Evolutionary conservation across 164 flowering plant species (phyloP), one percentile per base, ranked within the genome.

Genomic region (Berberis thunbergii): DNA sequence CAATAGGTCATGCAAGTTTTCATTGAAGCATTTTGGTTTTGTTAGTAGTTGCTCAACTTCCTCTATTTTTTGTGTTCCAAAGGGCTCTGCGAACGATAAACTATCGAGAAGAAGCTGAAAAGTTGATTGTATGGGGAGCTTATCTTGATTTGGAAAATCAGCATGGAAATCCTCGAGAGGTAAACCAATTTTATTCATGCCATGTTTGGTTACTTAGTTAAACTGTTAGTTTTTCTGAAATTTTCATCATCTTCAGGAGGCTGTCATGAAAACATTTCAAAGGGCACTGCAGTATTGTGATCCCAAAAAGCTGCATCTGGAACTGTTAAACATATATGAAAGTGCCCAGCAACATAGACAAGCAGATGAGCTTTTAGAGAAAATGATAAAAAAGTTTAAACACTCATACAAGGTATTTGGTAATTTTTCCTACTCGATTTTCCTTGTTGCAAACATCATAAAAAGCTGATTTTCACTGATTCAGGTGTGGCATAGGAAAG

Each of bases 241-340:
- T 57, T 8, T 10, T 42, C n/a, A 43, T 49, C 11, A 43, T 49
- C 45, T 80, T 57, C 81, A 93, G 98, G 96, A 84, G 67, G 88
- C 98, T 70, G 92, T 93, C 41, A 13, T 7, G 49, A 87, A 80
- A 66, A 59, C 79, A 26, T 88, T 93, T 72, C 77, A 87, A 62
- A 86, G 92, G 69, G 97, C 98, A 39, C 65, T 86, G 69, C 97
- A 88, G 76, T 86, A 75, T 67, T 84, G 85, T 73, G 98, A 93
- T 70, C 86, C 89, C 26, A 83, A 87, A 67, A 90, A 81, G 75
- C 73, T 90, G 64, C 81, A 93, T 72, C 67, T 90, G 7, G 86
- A 85, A 13, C 81, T 93, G 41, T 65, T 90, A 49, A 85, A 74
- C 7, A 69, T 84, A 83, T 90, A 88, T 70, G 95, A 87, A 61